These are phyloP conservation scores for Exophiala viscosa DNA, from an alignment of 2,329 filamentous ascomycete genomes.

Conservation along the genomic window DNA sequence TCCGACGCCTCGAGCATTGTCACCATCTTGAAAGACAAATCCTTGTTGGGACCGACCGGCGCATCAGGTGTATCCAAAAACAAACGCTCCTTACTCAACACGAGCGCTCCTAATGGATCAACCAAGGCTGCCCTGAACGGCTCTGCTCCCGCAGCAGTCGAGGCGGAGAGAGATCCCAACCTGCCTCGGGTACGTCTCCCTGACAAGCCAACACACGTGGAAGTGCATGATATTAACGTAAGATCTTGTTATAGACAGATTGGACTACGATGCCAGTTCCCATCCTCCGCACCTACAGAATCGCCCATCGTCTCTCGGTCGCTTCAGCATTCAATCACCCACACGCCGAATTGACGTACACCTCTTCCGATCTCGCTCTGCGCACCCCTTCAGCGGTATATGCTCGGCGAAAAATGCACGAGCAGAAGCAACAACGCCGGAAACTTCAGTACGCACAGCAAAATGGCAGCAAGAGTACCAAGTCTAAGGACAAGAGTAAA, in stretches of 20 bases:
- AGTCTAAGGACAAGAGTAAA: conserved; percentile 10
- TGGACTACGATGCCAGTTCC: conserved; percentile 19
- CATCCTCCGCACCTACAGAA: conserved; percentile 46
- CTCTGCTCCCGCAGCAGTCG: conserved; percentile 21
- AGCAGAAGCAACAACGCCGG: conserved; percentile 22
- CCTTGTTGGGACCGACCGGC: conserved; percentile 7
- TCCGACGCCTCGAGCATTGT: conserved; percentile 46
- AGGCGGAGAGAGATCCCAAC: conserved; percentile 21
- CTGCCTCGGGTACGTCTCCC: conserved; percentile 34
- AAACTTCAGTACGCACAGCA: conserved; percentile 14
- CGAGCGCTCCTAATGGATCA: conserved; percentile 17
- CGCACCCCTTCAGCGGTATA: conserved; percentile 44
- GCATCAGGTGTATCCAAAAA: conserved; percentile 19
- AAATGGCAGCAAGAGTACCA: conserved; percentile 1
- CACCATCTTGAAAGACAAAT: conserved; percentile 35
- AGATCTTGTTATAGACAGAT: conserved; percentile 20
- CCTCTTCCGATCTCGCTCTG: conserved; percentile 42
- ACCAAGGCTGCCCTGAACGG: conserved; percentile 27
- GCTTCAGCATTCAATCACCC: conserved; percentile 42
- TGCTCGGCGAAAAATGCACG: conserved; percentile 31
- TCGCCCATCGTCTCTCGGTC: conserved; percentile 45
- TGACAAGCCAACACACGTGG: no score
- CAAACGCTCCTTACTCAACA: conserved; percentile 10
- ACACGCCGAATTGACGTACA: conserved; percentile 47
- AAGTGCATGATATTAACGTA: no score